Evolutionary conservation across 1,284 basidiomycete species (phyloP).

Genomic region (Athelia psychrophila): DNA sequence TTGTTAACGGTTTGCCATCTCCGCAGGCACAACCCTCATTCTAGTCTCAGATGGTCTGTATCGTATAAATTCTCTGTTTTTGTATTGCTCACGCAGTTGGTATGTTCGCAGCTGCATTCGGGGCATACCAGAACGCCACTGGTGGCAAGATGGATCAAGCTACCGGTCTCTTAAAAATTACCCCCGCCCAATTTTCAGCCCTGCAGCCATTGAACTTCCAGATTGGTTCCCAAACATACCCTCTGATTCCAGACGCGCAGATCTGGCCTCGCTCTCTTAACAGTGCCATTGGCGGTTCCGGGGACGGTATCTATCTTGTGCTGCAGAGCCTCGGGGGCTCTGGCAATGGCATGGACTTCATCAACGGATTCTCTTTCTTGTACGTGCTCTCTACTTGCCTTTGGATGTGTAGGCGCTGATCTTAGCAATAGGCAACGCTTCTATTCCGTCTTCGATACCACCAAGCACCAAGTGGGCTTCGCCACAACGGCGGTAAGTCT

Average conservation of each 20-base stretch:
- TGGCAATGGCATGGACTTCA: slow-evolving; percentile 48
- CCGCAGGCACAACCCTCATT: slow-evolving; percentile 9
- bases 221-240: slow-evolving; percentile 34
- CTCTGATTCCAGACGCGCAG: slow-evolving; percentile 45
- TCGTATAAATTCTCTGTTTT: not conserved
- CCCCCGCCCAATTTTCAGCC: slow-evolving; percentile 28
- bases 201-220: slow-evolving; percentile 42
- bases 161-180: slow-evolving; percentile 40
- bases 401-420: not conserved
- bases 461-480: not conserved
- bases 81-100: not conserved
- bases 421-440: not conserved
- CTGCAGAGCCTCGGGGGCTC: slow-evolving; percentile 38
- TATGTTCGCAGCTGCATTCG: slow-evolving; percentile 25
- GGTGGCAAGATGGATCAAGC: slow-evolving; percentile 31
- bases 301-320: slow-evolving; percentile 45
- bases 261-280: slow-evolving; percentile 46
- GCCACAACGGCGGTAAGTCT: not conserved
- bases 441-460: slow-evolving; percentile 1
- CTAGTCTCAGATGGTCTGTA: not conserved
- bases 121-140: slow-evolving; percentile 30
- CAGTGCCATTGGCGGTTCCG: slow-evolving; percentile 37
- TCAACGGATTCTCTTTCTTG: slow-evolving; percentile 30
- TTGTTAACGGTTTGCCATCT: slow-evolving; percentile 1
- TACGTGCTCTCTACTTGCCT: slow-evolving; percentile 13